Evolutionary conservation across 306 rosid species (phyloP).

Genomic region (Casuarina cunninghamiana): DNA sequence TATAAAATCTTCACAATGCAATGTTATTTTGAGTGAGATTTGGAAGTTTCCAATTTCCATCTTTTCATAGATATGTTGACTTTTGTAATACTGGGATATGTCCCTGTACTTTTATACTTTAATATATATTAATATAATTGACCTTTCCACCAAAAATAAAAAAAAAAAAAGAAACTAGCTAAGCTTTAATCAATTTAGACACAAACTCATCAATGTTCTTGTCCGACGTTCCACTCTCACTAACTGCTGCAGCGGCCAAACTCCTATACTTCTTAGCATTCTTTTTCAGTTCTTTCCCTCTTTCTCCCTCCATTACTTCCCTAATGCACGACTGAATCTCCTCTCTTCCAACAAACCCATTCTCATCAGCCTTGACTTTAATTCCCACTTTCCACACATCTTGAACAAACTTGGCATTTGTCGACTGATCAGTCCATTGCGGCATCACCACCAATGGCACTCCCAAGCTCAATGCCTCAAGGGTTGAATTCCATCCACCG

Average conservation of each 20-base stretch:
- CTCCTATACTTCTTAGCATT: background rate
- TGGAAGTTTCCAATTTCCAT: too few relatives aligned
- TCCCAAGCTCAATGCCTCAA: constrained; percentile 24
- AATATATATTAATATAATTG: too few relatives aligned
- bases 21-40: too few relatives aligned
- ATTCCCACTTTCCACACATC: constrained; percentile 27
- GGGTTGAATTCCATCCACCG: constrained; percentile 24
- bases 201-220: constrained; percentile 6
- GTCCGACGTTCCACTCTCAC: constrained; percentile 10
- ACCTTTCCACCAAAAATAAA: too few relatives aligned
- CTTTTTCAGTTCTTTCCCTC: background rate
- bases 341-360: constrained; percentile 3
- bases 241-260: background rate
- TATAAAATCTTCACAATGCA: too few relatives aligned
- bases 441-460: constrained; percentile 24
- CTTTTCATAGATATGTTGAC: too few relatives aligned
- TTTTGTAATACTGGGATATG: too few relatives aligned
- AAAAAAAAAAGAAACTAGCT: background rate
- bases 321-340: constrained; percentile 6
- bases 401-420: constrained; percentile 16
- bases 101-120: too few relatives aligned
- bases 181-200: background rate
- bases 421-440: constrained; percentile 24
- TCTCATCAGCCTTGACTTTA: constrained; percentile 14
- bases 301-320: constrained; percentile 6